phyloP scores from a whole-genome alignment of 2,329 filamentous ascomycete genomes.

The Clarireedia paspali region DNA sequence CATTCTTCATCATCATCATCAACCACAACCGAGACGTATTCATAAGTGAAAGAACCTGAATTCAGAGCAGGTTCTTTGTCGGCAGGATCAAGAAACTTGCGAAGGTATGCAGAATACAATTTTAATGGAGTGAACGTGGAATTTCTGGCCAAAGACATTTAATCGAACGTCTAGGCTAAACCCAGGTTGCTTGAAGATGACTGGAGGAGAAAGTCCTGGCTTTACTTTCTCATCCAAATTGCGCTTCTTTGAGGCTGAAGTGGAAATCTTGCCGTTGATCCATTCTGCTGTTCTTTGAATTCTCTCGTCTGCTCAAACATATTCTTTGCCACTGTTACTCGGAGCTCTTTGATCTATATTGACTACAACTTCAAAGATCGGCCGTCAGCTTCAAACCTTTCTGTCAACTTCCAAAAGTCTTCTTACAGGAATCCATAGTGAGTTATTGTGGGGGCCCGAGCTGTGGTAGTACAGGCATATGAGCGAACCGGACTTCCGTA shows the following conservation, averaged over 20 bases:
- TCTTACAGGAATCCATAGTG: no score
- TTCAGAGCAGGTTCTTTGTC: constrained; percentile 1
- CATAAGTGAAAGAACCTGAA: not conserved
- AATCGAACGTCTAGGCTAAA: constrained; percentile 6
- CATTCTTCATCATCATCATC: not conserved
- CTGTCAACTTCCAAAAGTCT: no score
- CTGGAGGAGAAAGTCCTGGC: not conserved
- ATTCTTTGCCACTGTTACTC: no score
- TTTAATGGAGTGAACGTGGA: constrained; percentile 10
- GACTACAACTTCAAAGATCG: no score
- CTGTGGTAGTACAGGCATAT: no score
- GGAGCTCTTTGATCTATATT: no score
- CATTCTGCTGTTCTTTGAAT: no score
- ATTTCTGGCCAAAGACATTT: not conserved
- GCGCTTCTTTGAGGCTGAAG: not conserved
- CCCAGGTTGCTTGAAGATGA: not conserved
- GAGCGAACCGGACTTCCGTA: no score
- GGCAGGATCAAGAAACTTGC: constrained; percentile 11
- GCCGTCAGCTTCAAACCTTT: no score
- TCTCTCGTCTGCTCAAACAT: no score
- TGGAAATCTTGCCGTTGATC: no score
- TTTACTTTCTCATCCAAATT: not conserved
- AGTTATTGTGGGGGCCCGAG: no score
- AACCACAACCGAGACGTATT: not conserved
- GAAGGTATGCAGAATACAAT: constrained; percentile 10